Evolutionary conservation across 169 alveolate genomes (phyloP), one percentile per base, ranked within the genome.

Genomic region (Plasmodium blacklocki): DNA sequence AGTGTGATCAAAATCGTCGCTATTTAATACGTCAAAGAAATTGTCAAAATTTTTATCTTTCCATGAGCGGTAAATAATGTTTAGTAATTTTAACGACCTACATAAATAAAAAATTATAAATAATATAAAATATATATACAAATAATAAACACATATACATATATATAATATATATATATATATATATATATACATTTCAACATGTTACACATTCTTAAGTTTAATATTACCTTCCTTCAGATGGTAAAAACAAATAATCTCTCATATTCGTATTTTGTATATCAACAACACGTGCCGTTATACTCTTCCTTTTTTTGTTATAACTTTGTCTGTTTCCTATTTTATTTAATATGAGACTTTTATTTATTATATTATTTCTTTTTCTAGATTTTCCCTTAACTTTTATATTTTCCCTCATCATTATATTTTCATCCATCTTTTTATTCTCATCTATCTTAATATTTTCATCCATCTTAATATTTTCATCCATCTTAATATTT

Each of bases 211-310:
- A 19, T n/a, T 60, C 32, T 39, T 39, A 39, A 60, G 3, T 9
- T 18, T 49, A 15, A 52, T 43, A 72, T 60, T 54, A 78, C 89
- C 89, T 56, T 19, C 6, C 18, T 50, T 78, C 71, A 18, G 11
- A 9, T 14, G 14, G 43, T 23, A 50, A 39, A 14, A 64, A 12
- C 14, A 64, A 23, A 64, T 19, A 78, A 23, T 54, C 19, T 45
- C 70, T 68, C 45, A 78, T 62, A 78, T 63, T 64, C 26, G 76
- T 78, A 47, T 78, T 78, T 45, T 78, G 89, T 78, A 78, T 64
- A 49, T 78, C 89, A 39, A 78, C 78, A 43, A 78, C 45, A 3
- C 43, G 58, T 32, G 14, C 63, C 23, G 8, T 5, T 39, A 7
- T 54, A 39, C 26, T 6, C 29, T 58, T 71, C 39, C 8, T 64